Evolutionary conservation across 1,284 basidiomycete species (phyloP).

Genomic region (Heterobasidion occidentale): DNA sequence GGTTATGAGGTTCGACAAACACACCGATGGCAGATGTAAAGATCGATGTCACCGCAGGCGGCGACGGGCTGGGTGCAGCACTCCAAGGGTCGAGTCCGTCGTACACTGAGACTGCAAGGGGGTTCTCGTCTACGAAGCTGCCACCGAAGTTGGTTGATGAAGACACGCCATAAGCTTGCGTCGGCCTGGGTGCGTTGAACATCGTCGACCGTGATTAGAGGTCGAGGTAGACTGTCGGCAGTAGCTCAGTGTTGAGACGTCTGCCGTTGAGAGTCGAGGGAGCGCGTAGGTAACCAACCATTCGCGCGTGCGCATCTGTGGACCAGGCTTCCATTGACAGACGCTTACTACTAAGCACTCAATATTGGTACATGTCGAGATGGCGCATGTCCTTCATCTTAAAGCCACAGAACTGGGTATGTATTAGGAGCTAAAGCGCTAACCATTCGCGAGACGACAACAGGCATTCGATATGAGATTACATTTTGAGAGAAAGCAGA

Average conservation of each 20-base stretch:
- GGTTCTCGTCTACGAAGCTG: constrained; percentile 72
- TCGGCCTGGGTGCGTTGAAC: constrained; percentile 74
- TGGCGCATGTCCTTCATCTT: no score
- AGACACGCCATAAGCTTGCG: constrained; percentile 53
- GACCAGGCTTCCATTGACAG: no score
- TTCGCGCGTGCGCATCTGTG: no score
- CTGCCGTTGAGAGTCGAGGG: no score
- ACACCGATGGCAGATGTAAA: constrained; percentile 68
- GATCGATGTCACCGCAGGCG: constrained; percentile 47
- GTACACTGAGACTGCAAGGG: constrained; percentile 66
- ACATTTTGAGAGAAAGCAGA: background rate
- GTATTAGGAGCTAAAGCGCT: no score
- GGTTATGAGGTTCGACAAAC: constrained; percentile 2
- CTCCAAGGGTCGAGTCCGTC: constrained; percentile 82
- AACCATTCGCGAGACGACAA: no score
- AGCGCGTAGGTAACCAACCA: no score
- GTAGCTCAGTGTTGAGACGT: no score
- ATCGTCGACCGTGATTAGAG: constrained; percentile 27
- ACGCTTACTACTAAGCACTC: no score
- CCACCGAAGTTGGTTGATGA: constrained; percentile 53
- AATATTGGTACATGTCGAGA: no score
- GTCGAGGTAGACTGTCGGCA: background rate
- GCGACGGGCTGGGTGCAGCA: constrained; percentile 67
- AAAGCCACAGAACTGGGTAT: no score
- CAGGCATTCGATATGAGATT: background rate